Evolutionary conservation across 73 alveolate species (phyloP).

Genomic region (Paramecium sexaurelia): DNA sequence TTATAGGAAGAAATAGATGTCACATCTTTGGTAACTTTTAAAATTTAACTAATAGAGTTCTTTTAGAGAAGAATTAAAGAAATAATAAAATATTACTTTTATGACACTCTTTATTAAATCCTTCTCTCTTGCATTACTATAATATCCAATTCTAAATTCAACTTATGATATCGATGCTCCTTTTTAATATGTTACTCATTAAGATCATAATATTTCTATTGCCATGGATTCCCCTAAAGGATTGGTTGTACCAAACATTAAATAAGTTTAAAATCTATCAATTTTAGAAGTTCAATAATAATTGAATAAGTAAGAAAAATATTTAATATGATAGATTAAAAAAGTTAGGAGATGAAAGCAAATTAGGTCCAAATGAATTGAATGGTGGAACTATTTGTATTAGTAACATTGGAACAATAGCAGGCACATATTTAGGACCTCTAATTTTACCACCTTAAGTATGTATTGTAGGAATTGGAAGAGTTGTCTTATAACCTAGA

Average conservation of each 20-base stretch:
- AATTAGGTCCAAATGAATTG: constrained; percentile 77
- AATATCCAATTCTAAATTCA: constrained; percentile 79
- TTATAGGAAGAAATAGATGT: constrained; percentile 81
- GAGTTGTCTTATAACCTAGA: constrained; percentile 72
- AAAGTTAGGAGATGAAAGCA: constrained; percentile 75
- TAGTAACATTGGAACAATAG: constrained; percentile 75
- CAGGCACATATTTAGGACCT: constrained; percentile 89
- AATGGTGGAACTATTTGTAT: constrained; percentile 86
- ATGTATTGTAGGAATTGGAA: constrained; percentile 88
- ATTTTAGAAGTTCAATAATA: constrained; percentile 79
- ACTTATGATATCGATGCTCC: constrained; percentile 70
- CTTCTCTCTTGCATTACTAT: constrained; percentile 76
- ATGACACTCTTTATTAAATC: constrained; percentile 90
- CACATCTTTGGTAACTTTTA: constrained; percentile 56
- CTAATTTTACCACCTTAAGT: constrained; percentile 82
- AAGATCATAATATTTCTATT: constrained; percentile 84
- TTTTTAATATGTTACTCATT: constrained; percentile 74
- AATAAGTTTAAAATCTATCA: constrained; percentile 78
- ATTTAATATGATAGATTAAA: constrained; percentile 13
- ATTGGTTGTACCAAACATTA: constrained; percentile 84
- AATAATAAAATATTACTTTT: constrained; percentile 71
- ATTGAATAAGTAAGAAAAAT: constrained; percentile 5
- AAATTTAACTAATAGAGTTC: not conserved
- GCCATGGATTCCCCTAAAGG: constrained; percentile 93
- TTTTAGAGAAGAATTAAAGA: constrained; percentile 76